A percentile compares a stretch with the other conserved stretches of the same genome.
phyloP scores from a whole-genome alignment of 257 asterid genomes.

The Plantago major region DNA sequence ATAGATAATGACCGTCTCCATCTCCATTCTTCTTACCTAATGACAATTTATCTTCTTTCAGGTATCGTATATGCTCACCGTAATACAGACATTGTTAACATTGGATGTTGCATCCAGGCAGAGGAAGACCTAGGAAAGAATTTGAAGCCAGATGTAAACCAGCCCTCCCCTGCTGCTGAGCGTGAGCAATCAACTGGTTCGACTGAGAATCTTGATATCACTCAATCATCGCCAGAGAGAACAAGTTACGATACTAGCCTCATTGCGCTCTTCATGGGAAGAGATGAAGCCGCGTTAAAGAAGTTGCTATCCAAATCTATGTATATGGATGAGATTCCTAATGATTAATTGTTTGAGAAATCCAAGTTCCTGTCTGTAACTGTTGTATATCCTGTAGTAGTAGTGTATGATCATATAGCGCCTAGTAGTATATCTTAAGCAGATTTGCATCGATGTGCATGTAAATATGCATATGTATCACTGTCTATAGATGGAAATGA shows the following conservation, averaged over 20 bases:
- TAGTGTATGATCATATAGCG: too few relatives aligned
- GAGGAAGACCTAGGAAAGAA: constrained; percentile 17
- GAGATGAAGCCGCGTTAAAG: constrained; percentile 58
- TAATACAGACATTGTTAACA: constrained; percentile 76
- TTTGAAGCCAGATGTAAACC: constrained; percentile 16
- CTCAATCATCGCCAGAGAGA: constrained; percentile 32
- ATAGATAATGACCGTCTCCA: too few relatives aligned
- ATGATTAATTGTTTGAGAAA: constrained; percentile 1
- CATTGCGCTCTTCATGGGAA: constrained; percentile 66
- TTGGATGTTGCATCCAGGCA: constrained; percentile 29
- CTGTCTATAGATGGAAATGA: too few relatives aligned
- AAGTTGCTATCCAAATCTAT: constrained; percentile 55
- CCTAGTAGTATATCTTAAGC: too few relatives aligned
- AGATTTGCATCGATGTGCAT: too few relatives aligned
- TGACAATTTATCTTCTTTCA: constrained; percentile 17
- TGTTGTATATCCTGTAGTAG: too few relatives aligned
- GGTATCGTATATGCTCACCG: constrained; percentile 92
- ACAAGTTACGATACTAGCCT: constrained; percentile 46
- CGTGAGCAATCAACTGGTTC: too few relatives aligned
- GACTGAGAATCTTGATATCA: constrained; percentile 21
- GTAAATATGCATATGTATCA: too few relatives aligned
- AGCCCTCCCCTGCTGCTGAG: constrained; percentile 9
- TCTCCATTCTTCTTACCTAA: too few relatives aligned
- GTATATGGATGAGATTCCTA: constrained; percentile 25
- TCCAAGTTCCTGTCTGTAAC: too few relatives aligned